Base-by-base conservation (phyloP, 805 yeast species). In the Schwanniomyces sp. region DNA sequence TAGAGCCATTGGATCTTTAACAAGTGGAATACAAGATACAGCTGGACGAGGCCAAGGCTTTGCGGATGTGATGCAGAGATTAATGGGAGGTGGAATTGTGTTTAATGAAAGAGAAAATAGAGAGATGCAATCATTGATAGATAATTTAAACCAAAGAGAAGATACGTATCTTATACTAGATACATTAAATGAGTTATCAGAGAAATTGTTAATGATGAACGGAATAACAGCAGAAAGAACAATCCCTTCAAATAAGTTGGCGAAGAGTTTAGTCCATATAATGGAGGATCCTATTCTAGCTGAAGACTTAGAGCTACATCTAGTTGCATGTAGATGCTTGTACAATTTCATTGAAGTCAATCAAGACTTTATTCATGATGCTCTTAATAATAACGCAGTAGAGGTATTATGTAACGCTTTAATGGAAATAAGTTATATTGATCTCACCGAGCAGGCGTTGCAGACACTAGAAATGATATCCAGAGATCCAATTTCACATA, bases 371-470 rank as follows among this genome's bases (percentile, higher is more conserved):
- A 78, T 84, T 6, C 76, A 78, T 44, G 79, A 76, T 30, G 84
- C 89, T 3, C 84, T 89, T 2, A 71, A 77, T 17, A 80, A 80
- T 14, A 85, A 86, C 34, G 86, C 85, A 0, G 77, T 91, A 7
- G 84, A 82, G 39, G 82, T 80, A 0, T 71, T 94, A 24, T 80
- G 86, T 53, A 69, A 74, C 5, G 87, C 86, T 51, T 64, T 94
- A 32, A 58, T 80, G 48, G 95, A 89, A 52, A 85, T 92, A 14
- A 82, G 84, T 46, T 91, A 81, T 60, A 91, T 92, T 45, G 99
- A 92, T 62, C 72, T 92, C 45, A 96, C 96, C 0, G 99, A 92
- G 61, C 97, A 91, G 65, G 90, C 91, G 0, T 67, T 91, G 36
- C 91, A 85, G 58, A 82, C 91, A 0, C 67, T 86, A 40, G 91